Evolutionary conservation across 129 eudicot species (phyloP).

Genomic region (Lactuca sativa): DNA sequence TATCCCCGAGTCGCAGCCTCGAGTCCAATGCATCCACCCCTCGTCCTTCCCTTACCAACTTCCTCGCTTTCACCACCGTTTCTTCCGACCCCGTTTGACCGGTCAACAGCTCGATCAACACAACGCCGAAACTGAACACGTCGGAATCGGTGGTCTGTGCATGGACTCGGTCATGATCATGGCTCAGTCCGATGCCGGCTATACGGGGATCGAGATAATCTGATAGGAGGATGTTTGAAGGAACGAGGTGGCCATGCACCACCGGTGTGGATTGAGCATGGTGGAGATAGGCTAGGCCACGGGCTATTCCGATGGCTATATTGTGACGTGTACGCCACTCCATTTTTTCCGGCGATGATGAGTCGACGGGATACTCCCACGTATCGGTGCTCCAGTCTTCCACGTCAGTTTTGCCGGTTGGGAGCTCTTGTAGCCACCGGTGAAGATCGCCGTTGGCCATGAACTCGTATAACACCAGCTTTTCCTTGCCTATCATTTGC

Average conservation of each 20-base stretch:
- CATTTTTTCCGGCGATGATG: slow-evolving; percentile 49
- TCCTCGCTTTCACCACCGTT: slow-evolving; percentile 45
- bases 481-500: slow-evolving; percentile 62
- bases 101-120: slow-evolving; percentile 67
- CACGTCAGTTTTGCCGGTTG: slow-evolving; percentile 65
- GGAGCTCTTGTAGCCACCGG: slow-evolving; percentile 91
- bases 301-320: slow-evolving; percentile 90
- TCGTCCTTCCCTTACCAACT: slow-evolving; percentile 54
- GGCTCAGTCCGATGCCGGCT: slow-evolving; percentile 61
- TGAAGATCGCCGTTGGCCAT: slow-evolving; percentile 97
- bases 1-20: slow-evolving; percentile 53
- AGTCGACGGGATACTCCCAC: slow-evolving; percentile 59
- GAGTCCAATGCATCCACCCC: slow-evolving; percentile 64
- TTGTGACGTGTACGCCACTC: slow-evolving; percentile 95
- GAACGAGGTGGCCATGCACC: slow-evolving; percentile 79
- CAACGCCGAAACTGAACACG: slow-evolving; percentile 66
- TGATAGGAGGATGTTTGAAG: slow-evolving; percentile 68
- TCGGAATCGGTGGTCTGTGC: slow-evolving; percentile 57
- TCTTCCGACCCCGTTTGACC: slow-evolving; percentile 49
- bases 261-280: slow-evolving; percentile 81
- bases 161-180: slow-evolving; percentile 35
- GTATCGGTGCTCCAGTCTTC: slow-evolving; percentile 98
- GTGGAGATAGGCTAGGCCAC: slow-evolving; percentile 97
- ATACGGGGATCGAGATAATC: slow-evolving; percentile 79
- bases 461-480: slow-evolving; percentile 71